phyloP scores from a whole-genome alignment of 164 flowering plant species.

The Vitis amurensis region DNA sequence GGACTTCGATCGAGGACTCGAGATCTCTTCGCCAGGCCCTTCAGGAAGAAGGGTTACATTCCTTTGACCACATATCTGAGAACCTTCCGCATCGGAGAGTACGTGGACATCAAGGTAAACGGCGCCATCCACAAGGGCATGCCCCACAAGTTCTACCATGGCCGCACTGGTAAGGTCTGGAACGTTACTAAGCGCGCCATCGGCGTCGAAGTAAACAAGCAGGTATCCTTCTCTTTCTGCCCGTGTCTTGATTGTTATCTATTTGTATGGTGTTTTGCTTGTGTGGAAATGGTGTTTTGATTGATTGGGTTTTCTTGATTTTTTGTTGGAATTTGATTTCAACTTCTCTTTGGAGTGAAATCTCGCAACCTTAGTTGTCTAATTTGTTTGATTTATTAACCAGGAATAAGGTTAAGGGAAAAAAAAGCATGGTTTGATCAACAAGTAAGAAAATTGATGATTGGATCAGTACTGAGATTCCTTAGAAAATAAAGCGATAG shows the following conservation, averaged over 20 bases:
- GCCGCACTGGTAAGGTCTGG: conserved; percentile 83
- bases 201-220: conserved; percentile 83
- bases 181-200: conserved; percentile 87
- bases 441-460: too few species aligned
- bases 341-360: too few species aligned
- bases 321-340: too few species aligned
- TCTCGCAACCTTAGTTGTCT: too few species aligned
- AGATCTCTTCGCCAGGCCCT: conserved; percentile 60
- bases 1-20: conserved; percentile 68
- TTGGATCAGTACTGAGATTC: too few species aligned
- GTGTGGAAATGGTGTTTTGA: neutral
- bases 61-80: conserved; percentile 57
- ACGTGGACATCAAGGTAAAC: conserved; percentile 77
- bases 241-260: neutral
- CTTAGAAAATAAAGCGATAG: too few species aligned
- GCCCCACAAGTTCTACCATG: conserved; percentile 94
- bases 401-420: too few species aligned
- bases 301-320: neutral
- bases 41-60: conserved; percentile 84
- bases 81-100: conserved; percentile 59
- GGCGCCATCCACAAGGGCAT: conserved; percentile 88
- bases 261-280: neutral
- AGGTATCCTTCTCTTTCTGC: conserved; percentile 33
- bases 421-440: too few species aligned
- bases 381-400: too few species aligned